Percentiles rank a stretch among this genome's conserved stretches.
phyloP scores from a whole-genome alignment of 1,284 basidiomycete genomes.

The Rhodotorula sp. region DNA sequence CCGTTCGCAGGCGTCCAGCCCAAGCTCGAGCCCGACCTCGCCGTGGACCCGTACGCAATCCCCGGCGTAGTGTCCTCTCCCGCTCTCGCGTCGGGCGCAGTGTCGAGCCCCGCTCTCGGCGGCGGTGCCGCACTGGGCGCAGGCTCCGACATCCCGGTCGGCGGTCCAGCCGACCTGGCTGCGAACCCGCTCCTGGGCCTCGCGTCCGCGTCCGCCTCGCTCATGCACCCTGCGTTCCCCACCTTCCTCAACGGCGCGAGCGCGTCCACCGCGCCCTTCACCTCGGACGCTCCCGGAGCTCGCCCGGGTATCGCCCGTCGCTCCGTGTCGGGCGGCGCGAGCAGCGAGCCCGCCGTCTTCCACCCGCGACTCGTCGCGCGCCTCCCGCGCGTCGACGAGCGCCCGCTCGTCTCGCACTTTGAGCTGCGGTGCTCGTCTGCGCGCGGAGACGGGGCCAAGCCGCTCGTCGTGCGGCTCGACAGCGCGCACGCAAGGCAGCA shows the following conservation, averaged over 20 bases:
- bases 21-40: not conserved
- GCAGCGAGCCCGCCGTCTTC: not conserved
- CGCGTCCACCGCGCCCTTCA: not conserved
- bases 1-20: not conserved
- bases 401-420: slow-evolving; percentile 11
- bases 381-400: not conserved
- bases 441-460: not conserved
- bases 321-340: not conserved
- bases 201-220: not conserved
- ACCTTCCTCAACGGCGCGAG: not conserved
- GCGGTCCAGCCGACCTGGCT: not conserved
- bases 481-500: slow-evolving; percentile 16
- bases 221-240: not conserved
- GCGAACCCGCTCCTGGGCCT: not conserved
- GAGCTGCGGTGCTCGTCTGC: not conserved
- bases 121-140: not conserved
- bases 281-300: not conserved
- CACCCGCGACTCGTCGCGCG: slow-evolving; percentile 6
- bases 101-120: not conserved
- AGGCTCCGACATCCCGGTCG: not conserved
- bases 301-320: not conserved
- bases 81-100: not conserved
- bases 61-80: not conserved
- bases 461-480: slow-evolving; percentile 7
- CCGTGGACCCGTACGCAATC: slow-evolving; percentile 2